These are phyloP conservation scores for Extremus antarcticus DNA, from an alignment of 495 filamentous ascomycete species.

Conservation along the genomic window DNA sequence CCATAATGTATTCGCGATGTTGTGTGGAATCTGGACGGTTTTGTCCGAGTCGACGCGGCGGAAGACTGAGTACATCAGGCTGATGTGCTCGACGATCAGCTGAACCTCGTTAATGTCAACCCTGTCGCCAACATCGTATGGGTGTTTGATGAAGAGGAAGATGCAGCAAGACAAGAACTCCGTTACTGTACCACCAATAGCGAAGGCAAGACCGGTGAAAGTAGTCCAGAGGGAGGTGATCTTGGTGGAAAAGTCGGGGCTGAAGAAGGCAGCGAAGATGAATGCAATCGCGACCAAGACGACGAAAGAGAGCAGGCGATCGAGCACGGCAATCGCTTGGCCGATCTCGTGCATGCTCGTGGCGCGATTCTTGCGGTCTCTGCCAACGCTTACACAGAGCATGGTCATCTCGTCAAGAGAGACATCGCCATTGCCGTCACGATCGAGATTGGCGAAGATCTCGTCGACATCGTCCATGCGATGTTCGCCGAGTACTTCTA, in stretches of 20 bases:
- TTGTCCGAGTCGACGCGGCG: constrained; percentile 16
- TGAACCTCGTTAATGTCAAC: constrained; percentile 15
- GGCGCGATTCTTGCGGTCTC: constrained; percentile 16
- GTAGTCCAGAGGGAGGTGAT: constrained; percentile 16
- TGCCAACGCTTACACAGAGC: constrained; percentile 12
- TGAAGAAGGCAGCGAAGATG: constrained; percentile 22
- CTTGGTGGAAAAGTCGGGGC: constrained; percentile 11
- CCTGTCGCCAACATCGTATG: constrained; percentile 22
- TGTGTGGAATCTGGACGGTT: constrained; percentile 20
- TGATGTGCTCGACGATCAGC: constrained; percentile 22
- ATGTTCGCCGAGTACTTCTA: constrained; percentile 8
- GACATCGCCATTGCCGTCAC: constrained; percentile 19
- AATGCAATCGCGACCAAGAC: constrained; percentile 15
- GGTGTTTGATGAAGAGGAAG: constrained; percentile 22
- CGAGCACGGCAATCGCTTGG: constrained; percentile 17
- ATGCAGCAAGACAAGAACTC: constrained; percentile 21
- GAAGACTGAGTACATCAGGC: constrained; percentile 22
- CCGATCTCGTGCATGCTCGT: constrained; percentile 19
- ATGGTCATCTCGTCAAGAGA: constrained; percentile 19
- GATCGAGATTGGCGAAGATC: constrained; percentile 15
- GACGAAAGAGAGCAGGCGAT: constrained; percentile 10
- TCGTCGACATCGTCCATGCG: constrained; percentile 14
- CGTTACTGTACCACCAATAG: constrained; percentile 17
- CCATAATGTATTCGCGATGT: constrained; percentile 18
- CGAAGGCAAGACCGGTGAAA: constrained; percentile 18